A percentile compares a stretch with the other conserved stretches of the same genome.
Evolutionary conservation across 1,284 basidiomycete genomes (phyloP).

Genomic region (Cronartium quercuum): DNA sequence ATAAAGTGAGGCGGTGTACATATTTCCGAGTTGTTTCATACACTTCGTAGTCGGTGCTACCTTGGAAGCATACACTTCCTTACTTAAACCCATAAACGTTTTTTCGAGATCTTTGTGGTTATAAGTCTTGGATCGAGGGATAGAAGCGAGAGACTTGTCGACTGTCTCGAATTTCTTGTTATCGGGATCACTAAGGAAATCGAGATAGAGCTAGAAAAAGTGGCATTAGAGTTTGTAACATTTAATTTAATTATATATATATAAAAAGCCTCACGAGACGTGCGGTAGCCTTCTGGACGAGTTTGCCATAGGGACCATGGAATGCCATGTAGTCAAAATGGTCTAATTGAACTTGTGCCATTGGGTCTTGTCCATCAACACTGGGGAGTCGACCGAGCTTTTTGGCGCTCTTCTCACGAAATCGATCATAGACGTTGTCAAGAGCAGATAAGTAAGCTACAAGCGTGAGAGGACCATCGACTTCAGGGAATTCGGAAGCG

Average conservation of each 20-base stretch:
- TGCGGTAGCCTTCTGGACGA: conserved; percentile 95
- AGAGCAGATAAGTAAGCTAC: conserved; percentile 91
- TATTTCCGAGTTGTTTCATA: conserved; percentile 86
- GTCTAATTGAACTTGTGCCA: conserved; percentile 45
- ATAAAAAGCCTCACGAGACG: conserved; percentile 57
- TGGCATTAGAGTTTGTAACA: neutral
- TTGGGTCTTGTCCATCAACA: conserved; percentile 28
- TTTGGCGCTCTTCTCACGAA: conserved; percentile 73
- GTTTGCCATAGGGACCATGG: conserved; percentile 83
- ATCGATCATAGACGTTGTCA: conserved; percentile 80
- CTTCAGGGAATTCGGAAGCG: conserved; percentile 87
- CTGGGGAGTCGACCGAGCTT: conserved; percentile 49
- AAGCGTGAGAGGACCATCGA: conserved; percentile 94
- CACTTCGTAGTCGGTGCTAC: conserved; percentile 65
- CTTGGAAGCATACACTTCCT: conserved; percentile 62
- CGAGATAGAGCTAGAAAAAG: conserved; percentile 62
- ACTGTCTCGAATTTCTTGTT: conserved; percentile 69
- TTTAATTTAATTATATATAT: neutral
- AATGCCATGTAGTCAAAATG: conserved; percentile 52
- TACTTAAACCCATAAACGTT: conserved; percentile 57
- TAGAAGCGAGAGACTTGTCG: conserved; percentile 59
- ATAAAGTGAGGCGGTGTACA: conserved; percentile 97
- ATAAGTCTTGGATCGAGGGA: conserved; percentile 66
- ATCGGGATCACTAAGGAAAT: conserved; percentile 75
- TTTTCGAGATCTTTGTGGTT: conserved; percentile 94